Conservation (phyloP, 1,284 basidiomycete species). For the Sanguinoderma infundibulare region DNA sequence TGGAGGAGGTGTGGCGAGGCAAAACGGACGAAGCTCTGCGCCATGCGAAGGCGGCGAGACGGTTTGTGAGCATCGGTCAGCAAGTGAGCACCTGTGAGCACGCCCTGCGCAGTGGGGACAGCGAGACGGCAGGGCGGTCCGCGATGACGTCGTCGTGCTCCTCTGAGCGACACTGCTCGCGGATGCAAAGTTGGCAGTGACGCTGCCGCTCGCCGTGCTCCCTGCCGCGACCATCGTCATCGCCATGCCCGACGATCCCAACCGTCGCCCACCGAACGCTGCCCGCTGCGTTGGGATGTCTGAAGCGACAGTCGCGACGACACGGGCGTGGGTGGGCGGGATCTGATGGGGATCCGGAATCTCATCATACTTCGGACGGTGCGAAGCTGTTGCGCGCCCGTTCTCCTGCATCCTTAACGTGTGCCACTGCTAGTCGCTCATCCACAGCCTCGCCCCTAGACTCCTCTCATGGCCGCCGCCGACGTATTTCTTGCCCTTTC, state of each 20-base stretch:
- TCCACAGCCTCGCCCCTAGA: conserved; percentile 6
- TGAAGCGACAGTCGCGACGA: not conserved
- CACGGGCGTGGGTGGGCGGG: not conserved
- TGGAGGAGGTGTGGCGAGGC: not conserved
- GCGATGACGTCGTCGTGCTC: conserved; percentile 21
- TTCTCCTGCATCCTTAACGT: not conserved
- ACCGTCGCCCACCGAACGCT: not conserved
- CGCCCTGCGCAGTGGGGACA: not conserved
- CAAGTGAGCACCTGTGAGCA: not conserved
- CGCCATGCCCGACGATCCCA: not conserved
- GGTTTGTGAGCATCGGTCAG: conserved; percentile 10
- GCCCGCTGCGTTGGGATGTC: not conserved
- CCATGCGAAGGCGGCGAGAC: conserved; percentile 5
- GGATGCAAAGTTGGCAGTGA: too few relatives aligned
- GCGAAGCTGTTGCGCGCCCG: conserved; percentile 1
- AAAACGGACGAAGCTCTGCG: conserved; percentile 1
- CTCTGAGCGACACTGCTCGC: too few relatives aligned
- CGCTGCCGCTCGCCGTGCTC: too few relatives aligned
- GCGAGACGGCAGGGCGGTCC: conserved; percentile 3
- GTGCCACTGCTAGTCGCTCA: conserved; percentile 10
- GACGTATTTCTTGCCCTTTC: conserved; percentile 29
- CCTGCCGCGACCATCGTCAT: not conserved
- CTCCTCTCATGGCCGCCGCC: not conserved
- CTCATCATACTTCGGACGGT: not conserved
- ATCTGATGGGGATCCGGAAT: not conserved